Evolutionary conservation across 2,329 filamentous ascomycete species (phyloP), one percentile per base, ranked within the genome.

Genomic region (Cladosporium halotolerans): DNA sequence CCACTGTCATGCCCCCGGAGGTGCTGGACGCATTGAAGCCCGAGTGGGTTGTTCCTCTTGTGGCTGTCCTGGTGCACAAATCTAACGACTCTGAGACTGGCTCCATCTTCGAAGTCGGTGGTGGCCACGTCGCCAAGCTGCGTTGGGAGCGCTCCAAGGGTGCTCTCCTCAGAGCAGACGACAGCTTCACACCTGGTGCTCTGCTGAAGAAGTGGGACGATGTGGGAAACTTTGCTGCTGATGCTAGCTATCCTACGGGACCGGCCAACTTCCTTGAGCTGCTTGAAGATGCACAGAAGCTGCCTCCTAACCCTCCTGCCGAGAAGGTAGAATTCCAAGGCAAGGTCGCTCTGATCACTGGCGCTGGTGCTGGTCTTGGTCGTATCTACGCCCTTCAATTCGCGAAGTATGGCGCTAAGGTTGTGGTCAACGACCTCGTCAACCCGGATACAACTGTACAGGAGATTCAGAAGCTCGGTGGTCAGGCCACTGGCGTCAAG

Each of bases 391-490:
- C 83, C 65, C 78, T 97, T 64, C 86, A 89, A 42, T 95, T 96
- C 66, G 87, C 88, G 62, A 91, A 89, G 73, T 79, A 84, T 55
- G 89, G 89, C 56, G 89, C 89, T 36, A 84, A 86, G 49, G 78
- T 99, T 23, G 92, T 97, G 33, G 89, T 99, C 63, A 99, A 99
- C 73, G 93, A 99, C 68, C 79, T 99, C n/a, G 82, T 85, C 46
- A 86, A 97, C 76, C 93, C 93, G 5, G 91, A 96, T 66, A 81
- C 82, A 46, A 89, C 95, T 36, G 93, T 97, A 38, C 81, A 86
- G 63, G 93, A 99, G 77, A 97, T 99, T 68, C 86, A 88, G 76
- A 87, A 91, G 73, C 66, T 85, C 45, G 93, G 93, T 54, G 92
- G 91, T 60, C 86, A 95, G 74, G 92, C 93, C 28, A 88, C 89